These are phyloP conservation scores for Yamadazyma friedrichii DNA, from an alignment of 1,139 yeast genomes.

Conservation along the genomic window DNA sequence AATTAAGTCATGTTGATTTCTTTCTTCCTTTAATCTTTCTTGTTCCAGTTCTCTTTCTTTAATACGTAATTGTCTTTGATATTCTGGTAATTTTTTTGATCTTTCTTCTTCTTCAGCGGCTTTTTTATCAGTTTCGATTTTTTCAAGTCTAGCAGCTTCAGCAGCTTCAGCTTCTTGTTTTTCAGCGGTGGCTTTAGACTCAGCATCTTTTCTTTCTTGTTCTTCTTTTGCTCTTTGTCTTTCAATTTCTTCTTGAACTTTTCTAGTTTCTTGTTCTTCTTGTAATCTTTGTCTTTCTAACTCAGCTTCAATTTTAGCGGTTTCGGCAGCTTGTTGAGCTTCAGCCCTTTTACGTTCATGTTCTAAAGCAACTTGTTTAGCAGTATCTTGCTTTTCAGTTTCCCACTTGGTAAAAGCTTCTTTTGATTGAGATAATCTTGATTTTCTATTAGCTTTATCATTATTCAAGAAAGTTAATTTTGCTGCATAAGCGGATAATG, in stretches of 20 bases:
- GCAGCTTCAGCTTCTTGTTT: conserved; percentile 19
- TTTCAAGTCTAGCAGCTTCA: conserved; percentile 15
- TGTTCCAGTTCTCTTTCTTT: conserved; percentile 29
- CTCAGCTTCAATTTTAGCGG: conserved; percentile 45
- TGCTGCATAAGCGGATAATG: conserved; percentile 46
- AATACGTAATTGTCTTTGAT: conserved; percentile 27
- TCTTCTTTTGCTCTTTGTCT: conserved; percentile 35
- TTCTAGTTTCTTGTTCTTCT: conserved; percentile 32
- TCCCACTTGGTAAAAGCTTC: conserved; percentile 43
- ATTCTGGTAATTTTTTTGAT: conserved; percentile 24
- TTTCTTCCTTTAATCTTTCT: conserved; percentile 25
- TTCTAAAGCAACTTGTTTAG: conserved; percentile 40
- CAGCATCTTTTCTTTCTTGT: conserved; percentile 27
- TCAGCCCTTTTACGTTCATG: conserved; percentile 47
- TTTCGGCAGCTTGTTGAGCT: conserved; percentile 50
- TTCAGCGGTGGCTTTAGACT: conserved; percentile 32
- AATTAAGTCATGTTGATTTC: conserved; percentile 26
- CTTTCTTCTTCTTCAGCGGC: conserved; percentile 24
- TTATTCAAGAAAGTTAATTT: conserved; percentile 39
- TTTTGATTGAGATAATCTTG: conserved; percentile 44
- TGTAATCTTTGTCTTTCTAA: conserved; percentile 39
- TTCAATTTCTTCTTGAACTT: conserved; percentile 30
- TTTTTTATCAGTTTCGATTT: conserved; percentile 13
- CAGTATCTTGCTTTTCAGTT: conserved; percentile 38
- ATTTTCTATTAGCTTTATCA: conserved; percentile 37